Evolutionary conservation across 805 yeast genomes (phyloP).

Genomic region (Ogataea ganodermae): DNA sequence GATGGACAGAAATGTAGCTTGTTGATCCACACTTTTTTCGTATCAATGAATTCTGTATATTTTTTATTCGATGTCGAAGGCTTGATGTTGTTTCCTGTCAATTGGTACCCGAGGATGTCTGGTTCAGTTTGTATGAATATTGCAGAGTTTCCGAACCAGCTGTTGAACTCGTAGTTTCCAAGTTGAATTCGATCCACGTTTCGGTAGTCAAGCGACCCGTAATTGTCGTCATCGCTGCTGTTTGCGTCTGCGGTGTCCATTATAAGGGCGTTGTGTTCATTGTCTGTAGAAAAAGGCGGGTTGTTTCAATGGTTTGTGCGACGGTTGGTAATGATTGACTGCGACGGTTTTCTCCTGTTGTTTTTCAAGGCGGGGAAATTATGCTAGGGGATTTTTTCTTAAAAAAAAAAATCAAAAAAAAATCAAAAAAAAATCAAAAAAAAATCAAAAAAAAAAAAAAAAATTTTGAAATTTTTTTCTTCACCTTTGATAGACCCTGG

Average conservation of each 20-base stretch:
- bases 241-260: constrained; percentile 9
- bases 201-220: constrained; percentile 61
- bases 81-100: constrained; percentile 28
- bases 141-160: constrained; percentile 90
- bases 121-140: constrained; percentile 56
- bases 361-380: constrained; percentile 1
- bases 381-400: too few relatives aligned
- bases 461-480: not conserved
- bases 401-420: not conserved
- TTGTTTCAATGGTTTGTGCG: too few relatives aligned
- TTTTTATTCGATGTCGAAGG: constrained; percentile 23
- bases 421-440: not conserved
- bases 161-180: constrained; percentile 66
- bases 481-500: too few relatives aligned
- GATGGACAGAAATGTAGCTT: constrained; percentile 70
- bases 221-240: constrained; percentile 39
- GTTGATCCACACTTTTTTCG: constrained; percentile 53
- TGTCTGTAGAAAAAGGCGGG: too few relatives aligned
- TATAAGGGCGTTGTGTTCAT: not conserved
- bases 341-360: not conserved
- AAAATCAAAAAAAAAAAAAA: not conserved
- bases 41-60: constrained; percentile 14
- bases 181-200: constrained; percentile 68
- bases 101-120: constrained; percentile 46
- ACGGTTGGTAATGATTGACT: not conserved